phyloP scores from a whole-genome alignment of 148 eudicot genomes.

The Vaccinium macrocarpon region DNA sequence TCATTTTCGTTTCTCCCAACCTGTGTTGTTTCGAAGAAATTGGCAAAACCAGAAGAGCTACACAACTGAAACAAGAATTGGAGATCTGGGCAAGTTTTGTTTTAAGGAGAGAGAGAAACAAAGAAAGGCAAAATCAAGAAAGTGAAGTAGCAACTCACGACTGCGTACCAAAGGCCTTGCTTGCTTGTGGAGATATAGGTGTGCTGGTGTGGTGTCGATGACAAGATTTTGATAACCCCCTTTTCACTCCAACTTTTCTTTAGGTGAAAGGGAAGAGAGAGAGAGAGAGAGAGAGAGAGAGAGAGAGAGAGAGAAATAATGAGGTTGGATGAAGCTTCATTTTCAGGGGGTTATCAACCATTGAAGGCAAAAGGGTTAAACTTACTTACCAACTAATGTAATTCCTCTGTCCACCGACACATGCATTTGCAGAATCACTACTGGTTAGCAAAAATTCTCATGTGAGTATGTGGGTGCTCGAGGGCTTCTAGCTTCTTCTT shows the following conservation, averaged over 20 bases:
- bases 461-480: too few relatives aligned
- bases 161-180: neutral
- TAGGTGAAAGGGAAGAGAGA: constrained; percentile 12
- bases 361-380: neutral
- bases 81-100: neutral
- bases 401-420: neutral
- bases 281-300: constrained; percentile 1
- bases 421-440: neutral
- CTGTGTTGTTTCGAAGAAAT: neutral
- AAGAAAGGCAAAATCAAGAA: neutral
- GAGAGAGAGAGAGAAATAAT: neutral
- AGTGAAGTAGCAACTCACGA: constrained; percentile 8
- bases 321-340: constrained; percentile 24
- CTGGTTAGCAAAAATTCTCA: too few relatives aligned
- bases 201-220: neutral
- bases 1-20: neutral
- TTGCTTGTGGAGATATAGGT: neutral
- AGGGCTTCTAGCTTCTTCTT: too few relatives aligned
- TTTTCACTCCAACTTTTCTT: constrained; percentile 7
- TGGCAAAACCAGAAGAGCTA: neutral
- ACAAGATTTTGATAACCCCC: neutral
- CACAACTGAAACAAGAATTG: neutral
- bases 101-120: constrained; percentile 1
- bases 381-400: constrained; percentile 9
- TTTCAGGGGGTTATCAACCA: constrained; percentile 2